Evolutionary conservation across 106 monocot species (phyloP).

Genomic region (Amphibolis antarctica): DNA sequence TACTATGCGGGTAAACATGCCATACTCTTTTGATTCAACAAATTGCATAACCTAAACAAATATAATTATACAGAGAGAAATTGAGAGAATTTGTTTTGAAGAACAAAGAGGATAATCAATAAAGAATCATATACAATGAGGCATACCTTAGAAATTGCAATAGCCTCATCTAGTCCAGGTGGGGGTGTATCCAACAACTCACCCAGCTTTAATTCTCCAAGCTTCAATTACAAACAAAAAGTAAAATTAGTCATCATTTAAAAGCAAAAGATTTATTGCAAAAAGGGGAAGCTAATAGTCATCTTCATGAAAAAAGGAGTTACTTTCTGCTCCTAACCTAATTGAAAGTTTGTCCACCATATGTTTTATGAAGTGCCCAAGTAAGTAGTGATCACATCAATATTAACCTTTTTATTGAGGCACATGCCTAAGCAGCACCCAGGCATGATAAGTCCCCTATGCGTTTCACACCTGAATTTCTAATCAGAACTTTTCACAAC

Average conservation of each 20-base stretch:
- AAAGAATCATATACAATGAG: conserved; percentile 1
- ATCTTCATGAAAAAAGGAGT: no score
- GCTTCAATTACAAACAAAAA: conserved; percentile 38
- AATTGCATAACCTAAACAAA: conserved; percentile 95
- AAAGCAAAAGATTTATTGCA: background rate
- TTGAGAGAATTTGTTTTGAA: background rate
- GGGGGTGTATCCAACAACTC: conserved; percentile 94
- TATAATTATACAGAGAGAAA: background rate
- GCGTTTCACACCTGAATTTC: no score
- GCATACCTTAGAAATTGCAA: conserved; percentile 93
- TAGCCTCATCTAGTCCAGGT: conserved; percentile 94
- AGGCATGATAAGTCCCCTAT: no score
- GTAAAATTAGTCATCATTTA: background rate
- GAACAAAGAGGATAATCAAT: background rate
- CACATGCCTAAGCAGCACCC: no score
- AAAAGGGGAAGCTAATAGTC: no score
- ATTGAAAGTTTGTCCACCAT: no score
- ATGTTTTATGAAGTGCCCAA: no score
- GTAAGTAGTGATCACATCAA: no score
- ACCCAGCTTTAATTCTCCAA: conserved; percentile 92
- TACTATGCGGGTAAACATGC: conserved; percentile 89
- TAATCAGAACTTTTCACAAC: no score
- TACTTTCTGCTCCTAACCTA: no score
- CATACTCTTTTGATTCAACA: conserved; percentile 83
- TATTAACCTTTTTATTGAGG: no score